Conservation (phyloP, 306 rosid genomes). For the Geum urbanum region DNA sequence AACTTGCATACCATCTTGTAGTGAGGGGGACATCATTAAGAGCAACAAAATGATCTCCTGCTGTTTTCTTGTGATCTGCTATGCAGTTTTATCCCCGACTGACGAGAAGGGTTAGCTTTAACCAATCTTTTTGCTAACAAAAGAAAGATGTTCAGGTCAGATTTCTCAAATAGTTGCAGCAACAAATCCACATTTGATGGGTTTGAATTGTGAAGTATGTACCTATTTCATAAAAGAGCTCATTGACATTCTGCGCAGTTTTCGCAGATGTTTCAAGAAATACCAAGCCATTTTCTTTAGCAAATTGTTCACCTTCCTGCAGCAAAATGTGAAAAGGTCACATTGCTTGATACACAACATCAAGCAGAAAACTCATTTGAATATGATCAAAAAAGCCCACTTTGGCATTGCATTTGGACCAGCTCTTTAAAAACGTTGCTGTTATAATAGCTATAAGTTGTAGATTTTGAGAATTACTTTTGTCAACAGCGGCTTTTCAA, state of each 20-base stretch:
- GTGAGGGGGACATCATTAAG: constrained; percentile 24
- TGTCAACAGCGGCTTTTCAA: too few relatives aligned
- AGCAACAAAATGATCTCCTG: constrained; percentile 62
- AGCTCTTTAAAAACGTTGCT: too few relatives aligned
- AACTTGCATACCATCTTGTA: constrained; percentile 14
- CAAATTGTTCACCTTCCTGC: constrained; percentile 80
- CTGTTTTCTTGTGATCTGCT: constrained; percentile 44
- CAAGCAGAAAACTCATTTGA: not conserved
- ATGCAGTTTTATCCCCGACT: constrained; percentile 57
- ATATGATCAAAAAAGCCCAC: too few relatives aligned
- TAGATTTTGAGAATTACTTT: too few relatives aligned
- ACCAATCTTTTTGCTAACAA: constrained; percentile 70
- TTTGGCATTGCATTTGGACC: too few relatives aligned
- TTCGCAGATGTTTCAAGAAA: constrained; percentile 87
- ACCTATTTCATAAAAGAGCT: constrained; percentile 92
- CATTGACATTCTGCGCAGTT: constrained; percentile 79
- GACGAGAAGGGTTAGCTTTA: constrained; percentile 64
- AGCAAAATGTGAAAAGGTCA: constrained; percentile 9
- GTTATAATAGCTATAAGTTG: too few relatives aligned
- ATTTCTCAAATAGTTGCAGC: not conserved
- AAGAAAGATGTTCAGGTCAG: not conserved
- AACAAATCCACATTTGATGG: not conserved
- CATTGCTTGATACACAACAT: not conserved
- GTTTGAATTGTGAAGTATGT: not conserved
- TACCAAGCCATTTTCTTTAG: constrained; percentile 63